A percentile compares a stretch with the other conserved stretches of the same genome.
Conservation (phyloP, 768 basidiomycete species). For the Phlegmacium glaucopus region DNA sequence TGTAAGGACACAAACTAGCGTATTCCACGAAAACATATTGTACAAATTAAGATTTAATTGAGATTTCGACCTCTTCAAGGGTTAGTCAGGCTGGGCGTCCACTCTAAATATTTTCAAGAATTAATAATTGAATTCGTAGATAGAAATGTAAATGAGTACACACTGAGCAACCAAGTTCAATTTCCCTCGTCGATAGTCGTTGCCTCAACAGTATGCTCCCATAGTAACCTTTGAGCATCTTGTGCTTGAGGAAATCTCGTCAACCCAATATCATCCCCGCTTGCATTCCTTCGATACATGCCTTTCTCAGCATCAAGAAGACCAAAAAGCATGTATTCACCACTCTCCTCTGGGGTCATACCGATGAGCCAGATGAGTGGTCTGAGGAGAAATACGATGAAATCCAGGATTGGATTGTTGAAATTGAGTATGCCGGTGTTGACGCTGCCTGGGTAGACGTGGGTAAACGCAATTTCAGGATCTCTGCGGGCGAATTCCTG, state of each 20-base stretch:
- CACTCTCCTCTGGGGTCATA: constrained; percentile 19
- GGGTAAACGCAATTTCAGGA: constrained; percentile 40
- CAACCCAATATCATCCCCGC: constrained; percentile 20
- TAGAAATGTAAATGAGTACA: too few relatives aligned
- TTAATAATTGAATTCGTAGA: too few relatives aligned
- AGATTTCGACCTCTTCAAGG: too few relatives aligned
- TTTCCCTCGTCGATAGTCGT: background rate
- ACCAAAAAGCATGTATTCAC: constrained; percentile 30
- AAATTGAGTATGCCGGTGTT: constrained; percentile 21
- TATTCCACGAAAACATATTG: too few relatives aligned
- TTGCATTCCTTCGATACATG: constrained; percentile 12
- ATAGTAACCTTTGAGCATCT: constrained; percentile 11
- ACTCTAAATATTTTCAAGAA: too few relatives aligned
- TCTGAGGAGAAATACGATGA: constrained; percentile 13
- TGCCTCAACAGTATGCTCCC: constrained; percentile 15
- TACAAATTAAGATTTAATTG: too few relatives aligned
- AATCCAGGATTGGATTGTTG: constrained; percentile 9
- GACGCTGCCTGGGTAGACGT: constrained; percentile 40
- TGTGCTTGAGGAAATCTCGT: constrained; percentile 13
- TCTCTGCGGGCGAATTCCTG: constrained; percentile 37
- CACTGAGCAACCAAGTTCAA: too few relatives aligned
- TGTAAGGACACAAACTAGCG: too few relatives aligned
- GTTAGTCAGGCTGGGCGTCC: too few relatives aligned
- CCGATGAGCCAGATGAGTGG: constrained; percentile 21
- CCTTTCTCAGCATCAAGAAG: constrained; percentile 23